phyloP scores from a whole-genome alignment of 495 filamentous ascomycete species.

The Penicilliopsis zonata region DNA sequence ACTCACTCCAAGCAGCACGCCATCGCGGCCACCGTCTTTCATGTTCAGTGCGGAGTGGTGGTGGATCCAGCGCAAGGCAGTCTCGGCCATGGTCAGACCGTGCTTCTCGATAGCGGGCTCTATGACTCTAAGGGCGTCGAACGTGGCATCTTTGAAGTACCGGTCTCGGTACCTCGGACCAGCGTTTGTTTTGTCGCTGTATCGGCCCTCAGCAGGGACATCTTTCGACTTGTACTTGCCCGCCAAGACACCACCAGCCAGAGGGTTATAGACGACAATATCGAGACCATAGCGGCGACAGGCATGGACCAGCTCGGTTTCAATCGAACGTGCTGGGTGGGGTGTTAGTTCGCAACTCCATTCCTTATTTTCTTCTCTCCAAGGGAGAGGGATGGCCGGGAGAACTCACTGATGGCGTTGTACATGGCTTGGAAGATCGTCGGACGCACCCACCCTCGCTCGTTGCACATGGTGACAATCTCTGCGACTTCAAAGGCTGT shows the following conservation, averaged over 20 bases:
- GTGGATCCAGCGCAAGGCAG: slow-evolving; percentile 66
- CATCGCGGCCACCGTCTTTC: slow-evolving; percentile 58
- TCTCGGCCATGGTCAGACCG: slow-evolving; percentile 69
- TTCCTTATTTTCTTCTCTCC: slow-evolving; percentile 57
- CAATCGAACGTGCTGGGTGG: slow-evolving; percentile 51
- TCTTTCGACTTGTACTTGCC: slow-evolving; percentile 73
- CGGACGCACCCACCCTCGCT: slow-evolving; percentile 57
- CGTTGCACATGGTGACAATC: slow-evolving; percentile 68
- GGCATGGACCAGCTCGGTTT: slow-evolving; percentile 65
- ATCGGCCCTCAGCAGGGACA: slow-evolving; percentile 58
- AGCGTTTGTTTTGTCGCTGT: slow-evolving; percentile 37
- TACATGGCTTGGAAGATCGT: slow-evolving; percentile 57
- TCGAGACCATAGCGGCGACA: slow-evolving; percentile 80
- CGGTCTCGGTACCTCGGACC: slow-evolving; percentile 63
- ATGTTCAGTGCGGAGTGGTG: slow-evolving; percentile 75
- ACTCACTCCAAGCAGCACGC: slow-evolving; percentile 70
- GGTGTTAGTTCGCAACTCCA: slow-evolving; percentile 48
- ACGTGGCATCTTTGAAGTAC: slow-evolving; percentile 72
- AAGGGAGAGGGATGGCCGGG: slow-evolving; percentile 34
- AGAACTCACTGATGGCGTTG: slow-evolving; percentile 42
- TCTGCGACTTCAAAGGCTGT: slow-evolving; percentile 89
- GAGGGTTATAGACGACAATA: slow-evolving; percentile 84
- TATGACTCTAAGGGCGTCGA: slow-evolving; percentile 61
- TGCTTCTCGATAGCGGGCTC: slow-evolving; percentile 65
- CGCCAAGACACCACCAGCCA: slow-evolving; percentile 73